Conservation (phyloP, 306 rosid genomes). For the Cajanus cajan region DNA sequence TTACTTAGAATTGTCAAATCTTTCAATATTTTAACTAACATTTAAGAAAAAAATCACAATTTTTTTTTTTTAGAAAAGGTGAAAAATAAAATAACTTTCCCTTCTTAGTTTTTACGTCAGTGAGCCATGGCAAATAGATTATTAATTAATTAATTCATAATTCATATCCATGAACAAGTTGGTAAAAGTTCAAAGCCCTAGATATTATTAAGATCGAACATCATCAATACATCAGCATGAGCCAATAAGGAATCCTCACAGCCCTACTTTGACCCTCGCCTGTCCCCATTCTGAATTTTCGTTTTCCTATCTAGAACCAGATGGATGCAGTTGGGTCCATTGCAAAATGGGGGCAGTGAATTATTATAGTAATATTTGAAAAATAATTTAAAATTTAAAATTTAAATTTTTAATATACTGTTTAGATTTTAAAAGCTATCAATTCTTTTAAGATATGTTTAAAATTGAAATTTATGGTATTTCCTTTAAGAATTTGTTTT, state of each 20-base stretch:
- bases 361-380: neutral
- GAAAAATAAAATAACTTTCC: neutral
- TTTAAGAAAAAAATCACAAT: neutral
- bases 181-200: slow-evolving; percentile 1
- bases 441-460: too few relatives aligned
- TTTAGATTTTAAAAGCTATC: too few relatives aligned
- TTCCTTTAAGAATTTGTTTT: too few relatives aligned
- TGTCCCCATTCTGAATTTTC: neutral
- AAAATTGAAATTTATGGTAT: too few relatives aligned
- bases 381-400: too few relatives aligned
- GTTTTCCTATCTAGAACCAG: neutral
- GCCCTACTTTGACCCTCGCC: slow-evolving; percentile 26
- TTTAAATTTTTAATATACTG: too few relatives aligned
- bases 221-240: slow-evolving; percentile 1
- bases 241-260: slow-evolving; percentile 21
- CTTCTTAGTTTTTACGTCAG: neutral
- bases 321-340: neutral
- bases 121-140: neutral
- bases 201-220: neutral
- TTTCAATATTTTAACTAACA: neutral
- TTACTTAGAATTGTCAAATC: neutral
- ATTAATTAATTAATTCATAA: neutral
- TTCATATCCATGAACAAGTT: neutral
- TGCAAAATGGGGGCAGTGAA: neutral
- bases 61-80: neutral